Evolutionary conservation across 192 early-diverging fungal species (phyloP).

Genomic region (Chytriomyces confervae): DNA sequence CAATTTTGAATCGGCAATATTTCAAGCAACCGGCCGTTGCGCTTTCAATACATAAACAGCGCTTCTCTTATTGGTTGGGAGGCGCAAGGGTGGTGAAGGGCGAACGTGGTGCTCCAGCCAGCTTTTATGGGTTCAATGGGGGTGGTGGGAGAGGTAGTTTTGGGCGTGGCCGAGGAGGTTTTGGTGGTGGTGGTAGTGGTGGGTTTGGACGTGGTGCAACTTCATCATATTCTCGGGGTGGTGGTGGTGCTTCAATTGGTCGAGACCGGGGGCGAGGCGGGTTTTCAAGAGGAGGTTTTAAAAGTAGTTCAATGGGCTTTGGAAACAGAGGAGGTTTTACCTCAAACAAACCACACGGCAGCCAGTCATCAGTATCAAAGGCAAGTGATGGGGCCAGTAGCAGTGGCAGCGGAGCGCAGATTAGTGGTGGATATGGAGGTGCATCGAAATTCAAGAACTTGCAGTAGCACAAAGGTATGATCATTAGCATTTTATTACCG

Average conservation of each 20-base stretch:
- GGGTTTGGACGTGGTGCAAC: not conserved
- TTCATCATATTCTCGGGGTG: not conserved
- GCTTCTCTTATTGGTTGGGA: conserved; percentile 27
- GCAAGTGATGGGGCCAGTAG: too few species aligned
- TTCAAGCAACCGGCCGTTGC: not conserved
- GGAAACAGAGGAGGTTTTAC: not conserved
- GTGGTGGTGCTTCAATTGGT: too few species aligned
- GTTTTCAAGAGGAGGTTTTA: too few species aligned
- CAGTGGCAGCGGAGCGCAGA: not conserved
- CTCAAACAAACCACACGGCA: not conserved
- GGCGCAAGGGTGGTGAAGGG: conserved; percentile 1
- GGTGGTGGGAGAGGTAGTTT: not conserved
- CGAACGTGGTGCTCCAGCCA: not conserved
- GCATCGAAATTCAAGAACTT: conserved; percentile 3
- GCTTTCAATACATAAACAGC: conserved; percentile 21
- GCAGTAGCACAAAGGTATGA: not conserved
- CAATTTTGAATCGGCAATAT: not conserved
- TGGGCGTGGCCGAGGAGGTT: not conserved
- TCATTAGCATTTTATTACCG: too few species aligned
- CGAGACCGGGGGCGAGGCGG: too few species aligned
- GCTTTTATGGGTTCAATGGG: not conserved
- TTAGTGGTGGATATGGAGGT: not conserved
- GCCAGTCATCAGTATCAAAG: not conserved
- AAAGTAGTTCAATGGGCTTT: not conserved
- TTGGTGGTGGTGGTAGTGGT: not conserved